A percentile compares a stretch with the other conserved stretches of the same genome.
phyloP scores from a whole-genome alignment of 108 stramenopile genomes.

The Pseudonitzschia pungens region DNA sequence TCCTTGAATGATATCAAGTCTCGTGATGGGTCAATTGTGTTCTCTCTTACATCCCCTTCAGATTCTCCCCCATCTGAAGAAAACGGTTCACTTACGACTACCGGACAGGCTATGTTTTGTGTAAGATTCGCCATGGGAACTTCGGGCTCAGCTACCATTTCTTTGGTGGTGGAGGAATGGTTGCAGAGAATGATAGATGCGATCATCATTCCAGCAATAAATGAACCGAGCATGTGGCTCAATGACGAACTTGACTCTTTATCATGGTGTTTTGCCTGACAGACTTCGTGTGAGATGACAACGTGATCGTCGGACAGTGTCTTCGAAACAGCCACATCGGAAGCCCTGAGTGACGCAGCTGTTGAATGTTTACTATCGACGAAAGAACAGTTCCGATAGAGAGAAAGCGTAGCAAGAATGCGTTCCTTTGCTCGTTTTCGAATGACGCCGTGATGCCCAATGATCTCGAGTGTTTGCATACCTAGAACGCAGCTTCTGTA shows the following conservation, averaged over 20 bases:
- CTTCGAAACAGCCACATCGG: conserved; percentile 2
- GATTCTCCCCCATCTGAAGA: not conserved
- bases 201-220: not conserved
- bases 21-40: not conserved
- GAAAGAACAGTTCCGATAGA: conserved; percentile 22
- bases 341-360: not conserved
- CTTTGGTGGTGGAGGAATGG: not conserved
- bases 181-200: not conserved
- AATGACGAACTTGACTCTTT: not conserved
- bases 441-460: conserved; percentile 7
- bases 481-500: conserved; percentile 63
- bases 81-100: not conserved
- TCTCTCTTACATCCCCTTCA: not conserved
- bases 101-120: not conserved
- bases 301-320: not conserved
- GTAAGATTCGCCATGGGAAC: not conserved
- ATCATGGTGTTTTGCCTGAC: not conserved
- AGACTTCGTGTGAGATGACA: not conserved
- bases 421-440: conserved; percentile 41
- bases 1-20: not conserved
- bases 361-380: not conserved
- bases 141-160: not conserved
- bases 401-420: conserved; percentile 35
- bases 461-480: conserved; percentile 62
- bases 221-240: not conserved